Percentiles rank a stretch among this genome's conserved stretches.
These are phyloP conservation scores for Diaporthe eres DNA, from an alignment of 2,329 filamentous ascomycete species.

Conservation along the genomic window DNA sequence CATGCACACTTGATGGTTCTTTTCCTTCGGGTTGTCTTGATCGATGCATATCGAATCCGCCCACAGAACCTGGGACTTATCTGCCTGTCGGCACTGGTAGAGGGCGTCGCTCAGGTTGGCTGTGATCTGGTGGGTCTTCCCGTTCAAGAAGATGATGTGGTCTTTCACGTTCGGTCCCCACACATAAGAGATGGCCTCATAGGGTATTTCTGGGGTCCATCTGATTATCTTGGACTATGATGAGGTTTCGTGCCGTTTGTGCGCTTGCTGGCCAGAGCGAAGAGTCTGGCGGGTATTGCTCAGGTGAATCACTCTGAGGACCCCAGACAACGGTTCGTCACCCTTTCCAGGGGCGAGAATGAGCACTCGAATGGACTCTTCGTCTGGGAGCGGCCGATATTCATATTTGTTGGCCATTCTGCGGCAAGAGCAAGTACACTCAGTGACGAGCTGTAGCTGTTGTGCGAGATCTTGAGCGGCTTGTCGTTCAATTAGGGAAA, in stretches of 20 bases:
- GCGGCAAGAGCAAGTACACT: background rate
- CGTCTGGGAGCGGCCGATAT: background rate
- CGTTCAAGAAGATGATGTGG: background rate
- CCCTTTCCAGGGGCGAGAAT: background rate
- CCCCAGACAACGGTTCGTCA: background rate
- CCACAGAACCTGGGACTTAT: background rate
- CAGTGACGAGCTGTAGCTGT: too few relatives aligned
- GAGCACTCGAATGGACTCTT: background rate
- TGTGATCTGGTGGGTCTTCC: background rate
- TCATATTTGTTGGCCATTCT: background rate
- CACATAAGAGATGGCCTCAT: conserved; percentile 28
- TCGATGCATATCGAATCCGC: conserved; percentile 31
- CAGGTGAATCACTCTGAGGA: background rate
- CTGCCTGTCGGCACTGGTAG: background rate
- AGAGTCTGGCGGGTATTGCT: background rate
- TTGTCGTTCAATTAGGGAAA: too few relatives aligned
- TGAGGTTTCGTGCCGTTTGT: background rate
- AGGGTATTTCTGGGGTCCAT: background rate
- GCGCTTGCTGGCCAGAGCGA: background rate
- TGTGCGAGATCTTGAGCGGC: background rate
- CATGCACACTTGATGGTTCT: conserved; percentile 6
- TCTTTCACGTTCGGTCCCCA: background rate
- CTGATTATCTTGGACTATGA: background rate
- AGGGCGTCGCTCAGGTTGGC: background rate
- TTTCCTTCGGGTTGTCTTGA: conserved; percentile 3